These are phyloP conservation scores for Mercurialis annua DNA, from an alignment of 345 rosid genomes.

Conservation along the genomic window DNA sequence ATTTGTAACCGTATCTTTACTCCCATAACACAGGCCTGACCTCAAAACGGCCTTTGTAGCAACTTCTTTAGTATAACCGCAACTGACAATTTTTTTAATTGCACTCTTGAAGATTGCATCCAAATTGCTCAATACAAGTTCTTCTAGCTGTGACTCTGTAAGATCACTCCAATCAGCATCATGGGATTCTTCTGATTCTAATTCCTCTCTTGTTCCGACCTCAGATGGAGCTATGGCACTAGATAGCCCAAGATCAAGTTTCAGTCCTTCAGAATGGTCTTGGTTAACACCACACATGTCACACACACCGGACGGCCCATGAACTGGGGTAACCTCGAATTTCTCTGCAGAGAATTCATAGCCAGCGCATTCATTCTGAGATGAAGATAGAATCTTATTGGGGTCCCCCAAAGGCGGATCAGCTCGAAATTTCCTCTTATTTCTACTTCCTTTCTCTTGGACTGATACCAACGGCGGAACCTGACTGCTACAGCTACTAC, in stretches of 20 bases:
- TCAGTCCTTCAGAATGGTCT: slow-evolving; percentile 47
- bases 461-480: slow-evolving; percentile 43
- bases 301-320: slow-evolving; percentile 39
- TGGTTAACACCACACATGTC: slow-evolving; percentile 46
- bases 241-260: slow-evolving; percentile 59
- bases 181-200: slow-evolving; percentile 48
- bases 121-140: slow-evolving; percentile 61
- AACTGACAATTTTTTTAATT: slow-evolving; percentile 49
- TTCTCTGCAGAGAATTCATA: slow-evolving; percentile 74
- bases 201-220: slow-evolving; percentile 46
- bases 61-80: slow-evolving; percentile 56
- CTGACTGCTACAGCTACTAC: slow-evolving; percentile 39
- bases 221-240: slow-evolving; percentile 35
- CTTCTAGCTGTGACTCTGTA: slow-evolving; percentile 66
- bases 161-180: slow-evolving; percentile 83
- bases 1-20: slow-evolving; percentile 58
- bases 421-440: slow-evolving; percentile 80
- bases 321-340: slow-evolving; percentile 39
- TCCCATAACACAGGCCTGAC: slow-evolving; percentile 65
- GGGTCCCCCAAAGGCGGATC: slow-evolving; percentile 64
- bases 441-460: slow-evolving; percentile 81
- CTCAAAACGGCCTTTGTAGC: slow-evolving; percentile 61
- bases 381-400: slow-evolving; percentile 30
- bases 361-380: slow-evolving; percentile 37
- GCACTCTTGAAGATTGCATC: slow-evolving; percentile 65